These are phyloP conservation scores for Xerocomellus intermedius DNA, from an alignment of 768 basidiomycete genomes.

Conservation along the genomic window DNA sequence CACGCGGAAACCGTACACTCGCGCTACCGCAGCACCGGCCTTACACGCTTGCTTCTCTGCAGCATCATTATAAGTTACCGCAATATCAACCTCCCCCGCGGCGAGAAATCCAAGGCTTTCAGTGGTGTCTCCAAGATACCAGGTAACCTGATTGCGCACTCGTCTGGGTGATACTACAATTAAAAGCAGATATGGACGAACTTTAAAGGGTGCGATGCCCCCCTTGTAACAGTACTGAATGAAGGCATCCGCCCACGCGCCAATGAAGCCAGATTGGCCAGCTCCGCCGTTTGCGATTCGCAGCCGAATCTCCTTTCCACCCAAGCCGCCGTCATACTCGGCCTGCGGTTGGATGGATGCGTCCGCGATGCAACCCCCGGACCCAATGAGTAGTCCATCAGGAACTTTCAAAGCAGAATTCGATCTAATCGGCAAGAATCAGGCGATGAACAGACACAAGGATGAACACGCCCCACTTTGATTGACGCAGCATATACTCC, in stretches of 20 bases:
- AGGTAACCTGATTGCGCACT: conserved; percentile 41
- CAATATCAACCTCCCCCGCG: conserved; percentile 45
- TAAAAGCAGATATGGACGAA: conserved; percentile 29
- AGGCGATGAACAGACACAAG: neutral
- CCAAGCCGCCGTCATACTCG: conserved; percentile 43
- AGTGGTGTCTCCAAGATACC: conserved; percentile 58
- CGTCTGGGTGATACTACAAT: neutral
- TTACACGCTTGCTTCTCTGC: conserved; percentile 42
- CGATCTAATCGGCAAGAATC: conserved; percentile 1
- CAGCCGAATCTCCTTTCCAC: conserved; percentile 34
- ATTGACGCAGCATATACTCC: neutral
- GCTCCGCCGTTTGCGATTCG: conserved; percentile 51
- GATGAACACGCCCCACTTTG: neutral
- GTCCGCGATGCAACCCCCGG: neutral
- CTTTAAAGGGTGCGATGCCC: conserved; percentile 29
- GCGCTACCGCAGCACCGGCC: conserved; percentile 31
- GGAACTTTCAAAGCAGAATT: neutral
- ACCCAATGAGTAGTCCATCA: conserved; percentile 3
- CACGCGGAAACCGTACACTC: conserved; percentile 47
- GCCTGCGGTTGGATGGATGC: conserved; percentile 17
- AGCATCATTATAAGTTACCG: conserved; percentile 52
- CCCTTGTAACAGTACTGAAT: conserved; percentile 29
- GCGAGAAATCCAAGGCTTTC: conserved; percentile 45
- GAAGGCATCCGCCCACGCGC: conserved; percentile 47
- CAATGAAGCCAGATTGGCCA: conserved; percentile 51